Percentiles rank a stretch among this genome's conserved stretches.
These are phyloP conservation scores for Plasmodium relictum DNA, from an alignment of 169 alveolate genomes.

Conservation along the genomic window DNA sequence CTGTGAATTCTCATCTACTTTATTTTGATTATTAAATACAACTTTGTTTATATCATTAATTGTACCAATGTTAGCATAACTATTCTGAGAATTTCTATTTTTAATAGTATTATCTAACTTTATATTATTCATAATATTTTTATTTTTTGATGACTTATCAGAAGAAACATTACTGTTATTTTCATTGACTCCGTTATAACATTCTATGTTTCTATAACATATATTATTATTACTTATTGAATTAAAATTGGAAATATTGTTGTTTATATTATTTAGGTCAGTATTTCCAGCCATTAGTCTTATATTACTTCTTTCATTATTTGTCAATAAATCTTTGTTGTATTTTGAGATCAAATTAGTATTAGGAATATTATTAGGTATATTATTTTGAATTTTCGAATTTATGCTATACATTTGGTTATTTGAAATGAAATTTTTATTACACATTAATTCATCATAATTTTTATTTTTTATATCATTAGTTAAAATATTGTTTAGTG, in stretches of 20 bases:
- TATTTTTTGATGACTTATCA: background rate
- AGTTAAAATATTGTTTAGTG: too few species aligned
- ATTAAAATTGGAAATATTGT: background rate
- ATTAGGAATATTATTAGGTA: background rate
- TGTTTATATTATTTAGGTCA: background rate
- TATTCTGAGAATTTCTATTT: background rate
- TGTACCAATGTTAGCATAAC: background rate
- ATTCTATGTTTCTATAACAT: background rate
- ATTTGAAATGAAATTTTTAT: background rate
- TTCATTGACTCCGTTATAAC: background rate
- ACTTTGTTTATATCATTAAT: background rate
- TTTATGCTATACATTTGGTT: background rate
- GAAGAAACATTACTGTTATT: background rate
- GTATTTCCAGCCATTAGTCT: background rate
- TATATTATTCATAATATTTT: background rate
- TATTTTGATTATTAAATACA: background rate
- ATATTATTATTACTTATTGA: background rate
- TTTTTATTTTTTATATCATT: too few species aligned
- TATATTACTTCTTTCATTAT: background rate
- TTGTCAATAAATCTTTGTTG: slow-evolving; percentile 10
- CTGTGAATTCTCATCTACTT: background rate
- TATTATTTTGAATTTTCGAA: background rate
- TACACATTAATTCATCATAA: background rate
- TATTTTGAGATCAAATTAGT: background rate
- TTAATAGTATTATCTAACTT: background rate